Percentiles rank a stretch among this genome's conserved stretches.
Evolutionary conservation across 148 eudicot genomes (phyloP).

Genomic region (Heliosperma pusillum): DNA sequence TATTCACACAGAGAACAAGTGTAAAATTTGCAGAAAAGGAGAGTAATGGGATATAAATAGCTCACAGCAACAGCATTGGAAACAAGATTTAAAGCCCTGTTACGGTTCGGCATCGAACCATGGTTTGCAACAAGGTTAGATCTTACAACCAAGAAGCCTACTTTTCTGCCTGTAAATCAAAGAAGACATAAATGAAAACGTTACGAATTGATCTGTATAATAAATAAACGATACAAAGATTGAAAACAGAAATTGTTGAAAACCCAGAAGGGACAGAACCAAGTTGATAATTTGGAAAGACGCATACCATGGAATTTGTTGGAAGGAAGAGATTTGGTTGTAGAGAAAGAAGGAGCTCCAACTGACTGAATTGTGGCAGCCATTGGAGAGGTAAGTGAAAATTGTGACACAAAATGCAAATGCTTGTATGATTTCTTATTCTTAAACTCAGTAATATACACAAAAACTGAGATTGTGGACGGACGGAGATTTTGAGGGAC

Average conservation of each 20-base stretch:
- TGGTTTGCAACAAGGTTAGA: slow-evolving; percentile 36
- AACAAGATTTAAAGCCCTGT: slow-evolving; percentile 34
- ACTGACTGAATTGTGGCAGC: slow-evolving; percentile 50
- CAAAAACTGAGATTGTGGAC: not conserved
- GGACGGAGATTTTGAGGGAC: slow-evolving; percentile 28
- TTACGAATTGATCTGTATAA: not conserved
- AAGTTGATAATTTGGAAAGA: not conserved
- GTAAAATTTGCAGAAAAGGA: not conserved
- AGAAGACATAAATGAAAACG: not conserved
- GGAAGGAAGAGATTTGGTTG: slow-evolving; percentile 30
- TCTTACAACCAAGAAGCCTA: slow-evolving; percentile 33
- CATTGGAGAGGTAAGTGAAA: slow-evolving; percentile 26
- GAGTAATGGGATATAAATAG: not conserved
- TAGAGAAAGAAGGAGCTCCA: slow-evolving; percentile 48
- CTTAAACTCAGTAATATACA: no score
- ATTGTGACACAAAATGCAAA: no score
- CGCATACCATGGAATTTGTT: slow-evolving; percentile 26
- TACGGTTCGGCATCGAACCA: slow-evolving; percentile 25
- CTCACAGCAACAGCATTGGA: slow-evolving; percentile 71
- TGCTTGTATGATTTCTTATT: no score
- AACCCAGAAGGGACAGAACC: not conserved
- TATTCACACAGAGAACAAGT: no score
- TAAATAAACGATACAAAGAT: not conserved
- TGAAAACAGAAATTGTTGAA: no score
- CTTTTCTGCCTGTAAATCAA: slow-evolving; percentile 39